Base-by-base conservation (phyloP, 139 green algal species). In the Chlamydomonas sp. region DNA sequence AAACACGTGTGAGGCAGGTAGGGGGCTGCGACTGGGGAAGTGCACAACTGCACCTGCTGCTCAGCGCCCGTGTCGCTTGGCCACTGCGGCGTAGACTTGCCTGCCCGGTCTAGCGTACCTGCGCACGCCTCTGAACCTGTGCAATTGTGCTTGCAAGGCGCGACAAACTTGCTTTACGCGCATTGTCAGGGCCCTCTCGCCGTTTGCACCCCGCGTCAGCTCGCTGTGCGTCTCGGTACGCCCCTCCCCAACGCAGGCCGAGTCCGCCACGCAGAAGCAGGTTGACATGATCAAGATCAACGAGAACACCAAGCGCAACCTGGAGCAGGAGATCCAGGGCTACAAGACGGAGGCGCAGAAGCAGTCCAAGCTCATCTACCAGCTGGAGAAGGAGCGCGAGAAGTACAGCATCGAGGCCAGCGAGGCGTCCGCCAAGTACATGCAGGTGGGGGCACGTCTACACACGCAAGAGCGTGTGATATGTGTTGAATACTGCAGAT, bases 211-310 rank as follows among this genome's bases (percentile, higher is more conserved):
- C 4, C 72, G n/a, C 72, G 7, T 60, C 12, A 12, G 12, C 12
- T 20, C 3, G 20, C 7, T 18, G 12, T 73, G 67, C 3, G 67
- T 12, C 10, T 73, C 12, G 12, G 20, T 73, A 15, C 12, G 72
- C 20, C 59, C 17, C 71, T 4, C 83, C 63, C 1, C 80, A 4
- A 15, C 5, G 20, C 84, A 95, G 87, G 97, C 96, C 1, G 96
- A 99, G 91, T 94, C 93, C 88, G 91, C 94, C 2, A 97, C 95
- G 0, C 88, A 95, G 87, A 96, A 97, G 90, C 95, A 98, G 90
- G 62, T 95, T 3, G 96, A 98, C 85, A 82, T 98, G 59, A 95
- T 98, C 18, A 96, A 95, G 86, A 96, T 98, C 76, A 97, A 97
- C 63, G 96, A 98, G 73, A 96, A 95, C 86, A 96, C 93, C 63